phyloP scores from a whole-genome alignment of 768 basidiomycete species.

The Boletus reticuloceps region DNA sequence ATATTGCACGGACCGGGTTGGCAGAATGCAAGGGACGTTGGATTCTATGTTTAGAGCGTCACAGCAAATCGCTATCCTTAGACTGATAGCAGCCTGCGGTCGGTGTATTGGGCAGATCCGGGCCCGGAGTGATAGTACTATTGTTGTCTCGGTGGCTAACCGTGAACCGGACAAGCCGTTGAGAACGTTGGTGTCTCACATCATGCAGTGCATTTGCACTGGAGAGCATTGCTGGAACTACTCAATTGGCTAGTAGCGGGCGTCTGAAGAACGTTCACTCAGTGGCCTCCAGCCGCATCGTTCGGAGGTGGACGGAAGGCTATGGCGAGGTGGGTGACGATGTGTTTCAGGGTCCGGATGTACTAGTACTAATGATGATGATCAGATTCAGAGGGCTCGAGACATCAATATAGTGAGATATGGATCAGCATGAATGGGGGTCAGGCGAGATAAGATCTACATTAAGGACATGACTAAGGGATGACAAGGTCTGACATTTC shows the following conservation, averaged over 20 bases:
- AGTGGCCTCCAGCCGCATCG: not conserved
- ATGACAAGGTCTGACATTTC: no score
- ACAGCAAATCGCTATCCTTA: not conserved
- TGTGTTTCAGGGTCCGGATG: no score
- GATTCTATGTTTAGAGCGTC: not conserved
- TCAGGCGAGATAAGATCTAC: not conserved
- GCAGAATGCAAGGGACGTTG: not conserved
- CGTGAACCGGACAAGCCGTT: not conserved
- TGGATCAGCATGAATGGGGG: not conserved
- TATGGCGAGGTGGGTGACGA: no score
- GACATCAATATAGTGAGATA: no score
- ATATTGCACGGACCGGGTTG: not conserved
- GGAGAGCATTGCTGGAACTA: not conserved
- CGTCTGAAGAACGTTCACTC: conserved; percentile 1
- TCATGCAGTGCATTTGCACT: conserved; percentile 2
- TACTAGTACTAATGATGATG: no score
- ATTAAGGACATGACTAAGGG: no score
- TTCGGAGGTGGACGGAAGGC: no score
- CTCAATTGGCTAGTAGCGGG: not conserved
- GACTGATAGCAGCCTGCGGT: not conserved
- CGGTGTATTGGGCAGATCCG: not conserved
- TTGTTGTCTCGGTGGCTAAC: no score
- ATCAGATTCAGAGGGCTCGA: no score
- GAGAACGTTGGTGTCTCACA: conserved; percentile 5
- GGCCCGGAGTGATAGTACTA: not conserved